Percentiles rank a stretch among this genome's conserved stretches.
Conservation (phyloP, 2,329 filamentous ascomycete genomes). For the Helminthosporium solani region DNA sequence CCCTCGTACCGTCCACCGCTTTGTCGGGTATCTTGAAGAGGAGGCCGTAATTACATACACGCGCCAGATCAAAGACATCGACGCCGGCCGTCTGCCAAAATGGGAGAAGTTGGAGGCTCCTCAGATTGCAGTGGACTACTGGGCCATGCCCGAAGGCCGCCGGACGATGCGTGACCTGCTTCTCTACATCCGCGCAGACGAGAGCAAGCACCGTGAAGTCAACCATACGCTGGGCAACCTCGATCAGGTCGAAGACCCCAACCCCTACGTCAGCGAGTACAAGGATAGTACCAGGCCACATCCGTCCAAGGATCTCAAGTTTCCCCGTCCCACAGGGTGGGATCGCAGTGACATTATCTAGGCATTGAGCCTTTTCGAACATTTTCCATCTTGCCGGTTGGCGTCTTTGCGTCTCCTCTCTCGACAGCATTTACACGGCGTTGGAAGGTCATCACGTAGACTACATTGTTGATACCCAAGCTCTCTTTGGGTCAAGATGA, state of each 20-base stretch:
- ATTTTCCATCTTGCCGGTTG: constrained; percentile 1
- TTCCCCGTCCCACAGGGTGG: constrained; percentile 71
- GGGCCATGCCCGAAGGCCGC: constrained; percentile 85
- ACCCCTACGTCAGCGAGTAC: constrained; percentile 85
- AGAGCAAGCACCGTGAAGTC: constrained; percentile 73
- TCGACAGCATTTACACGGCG: constrained; percentile 10
- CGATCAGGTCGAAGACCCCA: constrained; percentile 81
- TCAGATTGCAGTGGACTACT: constrained; percentile 88
- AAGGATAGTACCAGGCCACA: constrained; percentile 67
- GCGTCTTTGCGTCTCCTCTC: constrained; percentile 5
- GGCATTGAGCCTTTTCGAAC: constrained; percentile 4
- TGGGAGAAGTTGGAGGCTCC: constrained; percentile 81
- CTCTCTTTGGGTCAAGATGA: background rate
- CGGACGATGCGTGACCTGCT: constrained; percentile 38
- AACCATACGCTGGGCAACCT: constrained; percentile 94
- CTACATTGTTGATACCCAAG: background rate
- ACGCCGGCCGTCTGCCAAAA: constrained; percentile 76
- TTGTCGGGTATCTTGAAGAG: constrained; percentile 96
- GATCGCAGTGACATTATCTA: constrained; percentile 67
- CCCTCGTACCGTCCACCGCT: constrained; percentile 86
- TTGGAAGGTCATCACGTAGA: background rate
- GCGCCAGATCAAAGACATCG: constrained; percentile 81
- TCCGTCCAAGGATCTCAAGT: constrained; percentile 66
- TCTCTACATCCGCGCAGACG: constrained; percentile 36
- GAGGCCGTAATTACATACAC: constrained; percentile 97